Base-by-base conservation (phyloP, 2,329 filamentous ascomycete genomes). In the Exophiala phaeomuriformis region DNA sequence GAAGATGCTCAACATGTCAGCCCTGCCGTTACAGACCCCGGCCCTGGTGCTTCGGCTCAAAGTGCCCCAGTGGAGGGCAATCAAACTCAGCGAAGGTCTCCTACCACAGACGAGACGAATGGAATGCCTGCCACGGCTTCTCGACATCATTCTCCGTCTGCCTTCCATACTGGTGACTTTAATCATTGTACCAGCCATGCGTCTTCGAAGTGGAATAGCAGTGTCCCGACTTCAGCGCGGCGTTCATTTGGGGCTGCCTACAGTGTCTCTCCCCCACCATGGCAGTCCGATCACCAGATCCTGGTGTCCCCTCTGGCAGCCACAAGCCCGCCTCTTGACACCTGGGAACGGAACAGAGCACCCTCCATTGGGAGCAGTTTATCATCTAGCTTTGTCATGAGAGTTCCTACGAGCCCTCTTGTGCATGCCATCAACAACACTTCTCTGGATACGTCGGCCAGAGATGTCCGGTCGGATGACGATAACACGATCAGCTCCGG, bases 361-460 rank as follows among this genome's bases (percentile, higher is more conserved):
- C 84, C 84, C 5, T 84, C 82, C 1, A 65, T 86, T 6, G 85
- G 84, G 2, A 89, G 84, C 5, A 86, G 88, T 1, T 76, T 87
- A 9, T 85, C 86, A 0, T 86, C 84, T 1, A 90, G 82, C 63
- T 96, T 95, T 67, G 78, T 86, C 32, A 86, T 95, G 57, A 86
- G 91, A 69, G 82, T 88, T 2, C 91, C 93, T 0, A 97, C 93
- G 1, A 97, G 90, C 64, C 93, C 93, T 9, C 75, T 98, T 7
- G 90, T 94, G 0, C 84, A 96, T 64, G 89, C 90, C 40, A 83
- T 89, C 64, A 94, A 85, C 70, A 93, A 90, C 61, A 84, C 88
- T 4, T 88, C 93, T 61, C 66, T 85, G 27, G 83, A 88, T 53
- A 75, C 85, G 45, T 75, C 81, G 1, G 74, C 79, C 74, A 19